Evolutionary conservation across 1,284 basidiomycete species (phyloP), one percentile per base, ranked within the genome.

Genomic region (Cerrena zonata): DNA sequence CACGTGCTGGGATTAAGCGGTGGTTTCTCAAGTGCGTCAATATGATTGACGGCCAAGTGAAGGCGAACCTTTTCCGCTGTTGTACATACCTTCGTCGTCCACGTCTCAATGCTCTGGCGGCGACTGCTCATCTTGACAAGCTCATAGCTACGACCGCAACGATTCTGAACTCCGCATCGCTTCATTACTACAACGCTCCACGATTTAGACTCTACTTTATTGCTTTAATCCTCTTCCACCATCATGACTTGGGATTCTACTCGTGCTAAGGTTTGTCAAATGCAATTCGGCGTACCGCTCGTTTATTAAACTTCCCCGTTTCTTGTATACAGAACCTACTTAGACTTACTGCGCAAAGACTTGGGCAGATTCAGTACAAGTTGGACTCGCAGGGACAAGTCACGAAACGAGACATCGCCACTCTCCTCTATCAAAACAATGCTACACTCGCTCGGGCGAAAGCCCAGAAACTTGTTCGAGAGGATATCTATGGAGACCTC

Each of bases 361-460:
- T 89, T 42, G 82, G 81, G 19, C 84, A 87, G 58, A 63, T 86
- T 19, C 83, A 86, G 59, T 79, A 82, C 58, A 80, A 77, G 61
- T 77, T 81, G 55, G 84, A 88, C 56, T 79, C 83, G 1, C 73
- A 80, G 60, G 75, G 75, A 2, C 75, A 74, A 40, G 78, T 85
- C 39, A 78, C 75, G 13, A 74, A 82, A 55, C 73, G 72, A 55
- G 85, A 88, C 61, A 82, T 89, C 49, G 79, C 84, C 11, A 82
- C 75, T 10, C 66, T 84, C 22, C 69, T 89, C 39, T 73, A 77
- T 49, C 78, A 84, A 55, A 75, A 75, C 34, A 79, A 84, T 53
- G 66, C 84, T 47, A 69, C 69, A 13, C 65, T 84, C 40, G 86
- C 86, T 11, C 78, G 86, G 37, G 74, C 77, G 11, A 88, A 87